These are phyloP conservation scores for Coemansia sp. DNA, from an alignment of 192 early-diverging fungal genomes.

Conservation along the genomic window DNA sequence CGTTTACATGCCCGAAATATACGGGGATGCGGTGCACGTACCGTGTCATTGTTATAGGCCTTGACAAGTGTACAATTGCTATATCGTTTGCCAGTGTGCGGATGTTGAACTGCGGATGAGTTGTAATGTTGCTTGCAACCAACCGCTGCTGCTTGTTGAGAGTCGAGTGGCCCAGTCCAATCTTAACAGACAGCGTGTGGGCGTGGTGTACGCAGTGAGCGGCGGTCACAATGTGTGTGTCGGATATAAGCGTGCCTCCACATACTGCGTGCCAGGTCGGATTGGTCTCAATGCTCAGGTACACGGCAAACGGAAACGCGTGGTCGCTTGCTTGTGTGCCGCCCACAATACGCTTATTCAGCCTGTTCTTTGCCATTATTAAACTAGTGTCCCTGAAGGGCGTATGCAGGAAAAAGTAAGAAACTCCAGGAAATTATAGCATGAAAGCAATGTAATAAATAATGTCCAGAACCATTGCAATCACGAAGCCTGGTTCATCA, in stretches of 20 bases:
- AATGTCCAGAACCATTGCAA: not conserved
- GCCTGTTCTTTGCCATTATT: slow-evolving; percentile 18
- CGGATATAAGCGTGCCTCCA: slow-evolving; percentile 43
- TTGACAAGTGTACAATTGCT: slow-evolving; percentile 33
- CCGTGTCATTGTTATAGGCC: not conserved
- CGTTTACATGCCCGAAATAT: slow-evolving; percentile 24
- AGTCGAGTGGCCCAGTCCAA: slow-evolving; percentile 30
- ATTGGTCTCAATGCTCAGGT: slow-evolving; percentile 39
- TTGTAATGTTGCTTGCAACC: not conserved
- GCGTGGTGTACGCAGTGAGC: slow-evolving; percentile 46
- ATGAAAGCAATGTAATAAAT: not conserved
- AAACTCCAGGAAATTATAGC: no score
- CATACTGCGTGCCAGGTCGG: slow-evolving; percentile 46
- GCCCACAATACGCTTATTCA: slow-evolving; percentile 42
- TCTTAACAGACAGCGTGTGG: slow-evolving; percentile 5
- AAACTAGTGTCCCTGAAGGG: no score
- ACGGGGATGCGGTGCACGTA: slow-evolving; percentile 27
- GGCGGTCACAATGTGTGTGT: slow-evolving; percentile 42
- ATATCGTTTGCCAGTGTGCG: slow-evolving; percentile 49
- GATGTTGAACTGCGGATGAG: slow-evolving; percentile 24
- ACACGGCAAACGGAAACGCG: slow-evolving; percentile 47
- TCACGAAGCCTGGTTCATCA: slow-evolving; percentile 6
- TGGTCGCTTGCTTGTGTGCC: slow-evolving; percentile 20
- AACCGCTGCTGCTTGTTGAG: slow-evolving; percentile 10
- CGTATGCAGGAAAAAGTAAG: no score